These are phyloP conservation scores for Bauhinia variegata DNA, from an alignment of 306 rosid species.

Conservation along the genomic window DNA sequence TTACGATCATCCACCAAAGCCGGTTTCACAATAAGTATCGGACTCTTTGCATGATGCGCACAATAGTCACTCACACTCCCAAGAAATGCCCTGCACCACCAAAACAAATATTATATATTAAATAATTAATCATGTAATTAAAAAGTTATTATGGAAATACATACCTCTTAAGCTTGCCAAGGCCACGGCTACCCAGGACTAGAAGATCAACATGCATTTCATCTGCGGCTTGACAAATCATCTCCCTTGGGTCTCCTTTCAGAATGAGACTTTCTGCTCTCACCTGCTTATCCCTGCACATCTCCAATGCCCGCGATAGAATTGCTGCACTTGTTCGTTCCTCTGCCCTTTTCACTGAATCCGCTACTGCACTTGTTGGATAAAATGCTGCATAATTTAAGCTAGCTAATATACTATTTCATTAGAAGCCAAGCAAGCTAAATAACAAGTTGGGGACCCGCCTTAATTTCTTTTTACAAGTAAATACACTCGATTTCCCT, in stretches of 20 bases:
- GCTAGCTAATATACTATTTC: too few relatives aligned
- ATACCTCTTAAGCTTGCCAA: slow-evolving; percentile 72
- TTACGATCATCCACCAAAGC: slow-evolving; percentile 43
- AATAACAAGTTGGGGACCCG: too few relatives aligned
- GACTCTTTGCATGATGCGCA: slow-evolving; percentile 63
- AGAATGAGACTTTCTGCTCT: slow-evolving; percentile 61
- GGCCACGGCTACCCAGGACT: slow-evolving; percentile 76
- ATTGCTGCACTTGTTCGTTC: slow-evolving; percentile 51
- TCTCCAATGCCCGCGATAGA: slow-evolving; percentile 52
- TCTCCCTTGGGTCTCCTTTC: slow-evolving; percentile 73
- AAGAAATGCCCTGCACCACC: slow-evolving; percentile 52
- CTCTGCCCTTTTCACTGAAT: slow-evolving; percentile 68
- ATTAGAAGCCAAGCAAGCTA: too few relatives aligned
- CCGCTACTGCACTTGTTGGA: slow-evolving; percentile 47
- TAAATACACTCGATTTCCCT: background rate
- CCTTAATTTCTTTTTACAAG: too few relatives aligned
- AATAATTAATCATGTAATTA: too few relatives aligned
- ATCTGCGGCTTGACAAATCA: slow-evolving; percentile 70
- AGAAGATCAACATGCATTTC: slow-evolving; percentile 67
- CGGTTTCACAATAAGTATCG: slow-evolving; percentile 67
- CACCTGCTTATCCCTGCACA: slow-evolving; percentile 69
- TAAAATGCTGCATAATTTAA: slow-evolving; percentile 61
- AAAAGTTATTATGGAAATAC: too few relatives aligned
- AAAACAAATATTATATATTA: background rate
- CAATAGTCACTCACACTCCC: slow-evolving; percentile 85